phyloP scores from a whole-genome alignment of 768 basidiomycete species.

The Fomitopsis serialis region DNA sequence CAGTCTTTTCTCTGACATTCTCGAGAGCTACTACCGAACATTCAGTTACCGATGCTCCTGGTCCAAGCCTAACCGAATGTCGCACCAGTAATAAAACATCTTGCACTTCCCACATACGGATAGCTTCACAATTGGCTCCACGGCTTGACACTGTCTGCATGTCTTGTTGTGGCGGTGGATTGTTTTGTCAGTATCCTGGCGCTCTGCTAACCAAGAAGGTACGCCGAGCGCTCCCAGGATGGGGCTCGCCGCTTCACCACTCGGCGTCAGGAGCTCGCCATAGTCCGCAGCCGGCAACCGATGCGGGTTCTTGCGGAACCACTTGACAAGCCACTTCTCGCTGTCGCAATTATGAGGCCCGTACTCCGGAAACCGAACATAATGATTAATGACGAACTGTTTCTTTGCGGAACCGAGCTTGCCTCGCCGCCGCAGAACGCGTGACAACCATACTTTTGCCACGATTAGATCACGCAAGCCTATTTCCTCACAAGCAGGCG shows the following conservation, averaged over 20 bases:
- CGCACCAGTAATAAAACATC: slow-evolving; percentile 4
- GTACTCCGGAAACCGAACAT: no score
- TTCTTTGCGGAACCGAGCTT: background rate
- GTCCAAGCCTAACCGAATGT: background rate
- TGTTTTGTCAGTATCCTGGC: background rate
- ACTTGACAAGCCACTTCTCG: slow-evolving; percentile 1
- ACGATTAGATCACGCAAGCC: background rate
- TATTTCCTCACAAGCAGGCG: background rate
- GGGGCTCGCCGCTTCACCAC: background rate
- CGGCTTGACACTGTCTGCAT: background rate
- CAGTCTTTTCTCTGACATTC: slow-evolving; percentile 21
- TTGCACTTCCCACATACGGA: background rate
- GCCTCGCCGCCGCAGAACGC: background rate
- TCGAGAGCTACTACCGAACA: slow-evolving; percentile 13
- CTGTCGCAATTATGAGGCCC: background rate
- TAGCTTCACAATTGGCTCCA: background rate
- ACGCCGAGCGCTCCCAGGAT: background rate
- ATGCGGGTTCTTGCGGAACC: slow-evolving; percentile 4
- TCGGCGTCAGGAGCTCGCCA: background rate
- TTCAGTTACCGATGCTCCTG: background rate
- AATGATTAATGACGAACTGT: background rate
- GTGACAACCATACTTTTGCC: background rate
- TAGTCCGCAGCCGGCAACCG: background rate
- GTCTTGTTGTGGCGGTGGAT: background rate
- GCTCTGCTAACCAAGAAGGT: background rate